Evolutionary conservation across 306 rosid species (phyloP), one percentile per base, ranked within the genome.

Genomic region (Quercus variabilis): DNA sequence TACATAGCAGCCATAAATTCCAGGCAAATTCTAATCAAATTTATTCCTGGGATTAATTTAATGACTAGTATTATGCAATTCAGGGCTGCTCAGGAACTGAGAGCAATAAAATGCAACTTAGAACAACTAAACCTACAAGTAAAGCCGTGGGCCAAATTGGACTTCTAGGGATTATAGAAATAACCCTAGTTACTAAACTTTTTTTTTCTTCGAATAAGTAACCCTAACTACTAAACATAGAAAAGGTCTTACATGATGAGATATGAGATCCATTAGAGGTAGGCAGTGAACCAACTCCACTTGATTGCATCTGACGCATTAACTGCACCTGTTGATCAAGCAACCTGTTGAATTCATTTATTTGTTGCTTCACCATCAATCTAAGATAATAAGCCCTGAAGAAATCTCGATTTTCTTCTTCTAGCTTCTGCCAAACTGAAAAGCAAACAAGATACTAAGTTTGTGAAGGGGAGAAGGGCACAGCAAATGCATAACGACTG

Each of bases 351-450:
- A 91, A 92, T 78, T 95, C 91, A 19, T 71, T 5, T 55, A 95
- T 95, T 89, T 95, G 99, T 78, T 92, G 87, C 92, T 91, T 91
- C 87, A 95, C 89, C 85, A 83, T 76, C 87, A 95, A 77, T 73
- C 98, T 91, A 82, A 91, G 86, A 82, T 92, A 89, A 83, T 95
- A 95, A 70, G 99, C 96, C 82, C 77, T 86, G 85, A 95, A 95
- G 83, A 95, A 92, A 30, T 95, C 97, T 70, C 79, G 91, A 86
- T 95, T 95, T 83, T 95, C 96, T 81, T 92, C 96, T 85, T 95
- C 93, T 63, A 95, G 99, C 87, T 85, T 92, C 87, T 91, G 96
- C 98, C 98, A 95, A 81, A 95, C 99, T 95, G 93, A 69, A 79
- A 86, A 70, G 35, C 14, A 78, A 85, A 30, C 69, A 77, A 64